These are phyloP conservation scores for Metschnikowia orientalis DNA, from an alignment of 805 yeast genomes.

Conservation along the genomic window DNA sequence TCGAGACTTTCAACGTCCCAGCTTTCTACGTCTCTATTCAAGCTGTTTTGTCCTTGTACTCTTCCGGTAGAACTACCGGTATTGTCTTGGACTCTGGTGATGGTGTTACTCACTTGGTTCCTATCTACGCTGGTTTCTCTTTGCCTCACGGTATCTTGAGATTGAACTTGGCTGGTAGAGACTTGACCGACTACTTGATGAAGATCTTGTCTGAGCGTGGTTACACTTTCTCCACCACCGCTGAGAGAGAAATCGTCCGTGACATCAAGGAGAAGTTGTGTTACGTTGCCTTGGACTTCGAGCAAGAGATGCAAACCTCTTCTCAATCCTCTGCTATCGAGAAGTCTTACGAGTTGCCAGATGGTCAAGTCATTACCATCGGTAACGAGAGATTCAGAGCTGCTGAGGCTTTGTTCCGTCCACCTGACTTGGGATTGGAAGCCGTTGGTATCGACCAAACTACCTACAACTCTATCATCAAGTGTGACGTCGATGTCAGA, in stretches of 20 bases:
- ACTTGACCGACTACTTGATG: slow-evolving; percentile 98
- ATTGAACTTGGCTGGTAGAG: slow-evolving; percentile 99
- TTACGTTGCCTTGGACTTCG: slow-evolving; percentile 98
- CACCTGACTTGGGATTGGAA: slow-evolving; percentile 84
- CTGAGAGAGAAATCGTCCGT: slow-evolving; percentile 94
- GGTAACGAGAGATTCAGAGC: slow-evolving; percentile 99
- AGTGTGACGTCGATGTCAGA: slow-evolving; percentile 99
- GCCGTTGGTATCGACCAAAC: slow-evolving; percentile 99
- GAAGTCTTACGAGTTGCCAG: slow-evolving; percentile 99
- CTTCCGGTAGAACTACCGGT: slow-evolving; percentile 99
- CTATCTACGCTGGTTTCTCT: slow-evolving; percentile 99
- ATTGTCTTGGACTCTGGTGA: slow-evolving; percentile 99
- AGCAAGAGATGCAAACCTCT: slow-evolving; percentile 99
- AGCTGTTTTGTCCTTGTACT: slow-evolving; percentile 96
- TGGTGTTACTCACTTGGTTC: slow-evolving; percentile 99
- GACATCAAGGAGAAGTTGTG: slow-evolving; percentile 98
- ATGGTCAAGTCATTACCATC: slow-evolving; percentile 98
- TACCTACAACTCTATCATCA: slow-evolving; percentile 89
- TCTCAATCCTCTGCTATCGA: slow-evolving; percentile 97
- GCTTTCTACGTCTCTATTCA: slow-evolving; percentile 98
- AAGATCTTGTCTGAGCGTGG: slow-evolving; percentile 98
- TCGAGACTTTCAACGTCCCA: slow-evolving; percentile 98
- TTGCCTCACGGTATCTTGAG: slow-evolving; percentile 98
- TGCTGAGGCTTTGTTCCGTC: slow-evolving; percentile 99
- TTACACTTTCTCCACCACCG: slow-evolving; percentile 96